Percentiles rank a stretch among this genome's conserved stretches.
Evolutionary conservation across 2,329 filamentous ascomycete genomes (phyloP).

Genomic region (Trichoderma koningii): DNA sequence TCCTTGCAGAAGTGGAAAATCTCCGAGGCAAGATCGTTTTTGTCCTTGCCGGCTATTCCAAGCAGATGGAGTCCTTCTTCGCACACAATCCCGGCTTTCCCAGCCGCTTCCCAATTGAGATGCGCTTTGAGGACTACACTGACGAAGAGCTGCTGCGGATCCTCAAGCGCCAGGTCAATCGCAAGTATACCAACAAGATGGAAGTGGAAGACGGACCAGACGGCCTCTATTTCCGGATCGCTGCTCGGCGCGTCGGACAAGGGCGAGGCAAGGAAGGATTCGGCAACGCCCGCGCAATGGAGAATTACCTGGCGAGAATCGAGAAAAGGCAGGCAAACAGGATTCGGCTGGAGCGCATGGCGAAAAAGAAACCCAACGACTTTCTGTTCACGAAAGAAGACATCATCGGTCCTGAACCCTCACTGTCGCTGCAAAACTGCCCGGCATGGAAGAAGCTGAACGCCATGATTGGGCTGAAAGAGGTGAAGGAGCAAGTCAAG

Average conservation of each 20-base stretch:
- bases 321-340: conserved; percentile 60
- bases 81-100: conserved; percentile 70
- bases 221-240: conserved; percentile 67
- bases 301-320: conserved; percentile 61
- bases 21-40: conserved; percentile 69
- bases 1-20: conserved; percentile 74
- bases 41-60: conserved; percentile 71
- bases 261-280: conserved; percentile 67
- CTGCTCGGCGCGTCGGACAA: conserved; percentile 60
- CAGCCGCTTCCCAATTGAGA: conserved; percentile 66
- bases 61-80: conserved; percentile 77
- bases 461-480: conserved; percentile 57
- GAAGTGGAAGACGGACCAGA: conserved; percentile 57
- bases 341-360: conserved; percentile 50
- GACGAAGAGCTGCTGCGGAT: conserved; percentile 67
- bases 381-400: conserved; percentile 65
- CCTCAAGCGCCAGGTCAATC: conserved; percentile 55
- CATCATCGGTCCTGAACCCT: conserved; percentile 69
- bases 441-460: conserved; percentile 61
- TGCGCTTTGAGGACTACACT: conserved; percentile 70
- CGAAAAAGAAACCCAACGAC: conserved; percentile 53
- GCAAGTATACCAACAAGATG: conserved; percentile 58
- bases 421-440: conserved; percentile 52
- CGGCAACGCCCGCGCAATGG: conserved; percentile 69
- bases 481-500: conserved; percentile 64